Evolutionary conservation across 352 stramenopile species (phyloP).

Genomic region (Aphanomyces astaci): DNA sequence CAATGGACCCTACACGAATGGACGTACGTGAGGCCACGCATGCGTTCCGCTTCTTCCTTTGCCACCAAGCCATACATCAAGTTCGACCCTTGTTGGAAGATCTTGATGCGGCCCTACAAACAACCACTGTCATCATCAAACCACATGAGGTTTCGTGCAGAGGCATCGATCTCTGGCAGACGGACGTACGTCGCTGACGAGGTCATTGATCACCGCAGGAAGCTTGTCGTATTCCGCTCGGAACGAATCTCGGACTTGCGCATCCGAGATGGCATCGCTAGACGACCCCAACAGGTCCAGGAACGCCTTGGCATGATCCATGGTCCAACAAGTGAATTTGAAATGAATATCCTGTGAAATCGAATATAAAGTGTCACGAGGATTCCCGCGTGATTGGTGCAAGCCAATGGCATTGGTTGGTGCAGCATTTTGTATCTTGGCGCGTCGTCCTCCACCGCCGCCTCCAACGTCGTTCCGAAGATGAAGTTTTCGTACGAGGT

Average conservation of each 20-base stretch:
- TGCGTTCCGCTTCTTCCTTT: conserved; percentile 75
- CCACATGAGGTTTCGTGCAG: no score
- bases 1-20: conserved; percentile 22
- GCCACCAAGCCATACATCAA: conserved; percentile 77
- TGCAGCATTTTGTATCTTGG: conserved; percentile 15
- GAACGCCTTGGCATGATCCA: conserved; percentile 45
- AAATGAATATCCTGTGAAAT: conserved; percentile 9
- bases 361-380: conserved; percentile 24
- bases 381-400: conserved; percentile 14
- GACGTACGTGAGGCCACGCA: conserved; percentile 74
- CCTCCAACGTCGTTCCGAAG: conserved; percentile 8
- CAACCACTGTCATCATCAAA: no score
- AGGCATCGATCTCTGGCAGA: neutral
- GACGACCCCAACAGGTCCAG: conserved; percentile 71
- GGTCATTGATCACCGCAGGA: conserved; percentile 68
- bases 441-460: conserved; percentile 17
- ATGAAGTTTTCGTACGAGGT: conserved; percentile 89
- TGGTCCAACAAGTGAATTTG: conserved; percentile 4
- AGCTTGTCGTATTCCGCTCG: conserved; percentile 77
- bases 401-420: conserved; percentile 10
- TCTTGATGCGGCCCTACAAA: conserved; percentile 80
- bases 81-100: conserved; percentile 81
- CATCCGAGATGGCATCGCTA: conserved; percentile 66
- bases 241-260: conserved; percentile 77
- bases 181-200: conserved; percentile 60